phyloP scores from a whole-genome alignment of 2,329 filamentous ascomycete species.

The Scleromitrula shiraiana region DNA sequence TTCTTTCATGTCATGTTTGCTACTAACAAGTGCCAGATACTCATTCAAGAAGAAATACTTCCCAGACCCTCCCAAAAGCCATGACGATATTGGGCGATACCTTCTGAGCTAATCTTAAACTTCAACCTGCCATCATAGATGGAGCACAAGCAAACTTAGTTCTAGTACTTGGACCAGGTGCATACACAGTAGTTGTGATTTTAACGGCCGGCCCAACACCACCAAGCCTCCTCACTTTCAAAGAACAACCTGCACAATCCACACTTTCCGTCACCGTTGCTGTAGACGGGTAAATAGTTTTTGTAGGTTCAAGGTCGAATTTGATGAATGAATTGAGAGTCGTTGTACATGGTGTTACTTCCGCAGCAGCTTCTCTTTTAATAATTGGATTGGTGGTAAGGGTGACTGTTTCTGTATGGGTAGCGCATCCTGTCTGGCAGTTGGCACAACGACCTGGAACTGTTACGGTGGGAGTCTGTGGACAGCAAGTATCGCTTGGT shows the following conservation, averaged over 20 bases:
- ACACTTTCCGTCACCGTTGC: neutral
- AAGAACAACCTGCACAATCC: conserved; percentile 6
- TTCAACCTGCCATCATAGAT: too few species aligned
- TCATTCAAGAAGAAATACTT: too few species aligned
- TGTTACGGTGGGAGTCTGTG: conserved; percentile 29
- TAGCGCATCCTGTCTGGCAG: conserved; percentile 25
- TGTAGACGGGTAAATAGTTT: neutral
- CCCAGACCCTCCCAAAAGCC: too few species aligned
- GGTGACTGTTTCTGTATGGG: conserved; percentile 8
- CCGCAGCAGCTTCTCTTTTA: neutral
- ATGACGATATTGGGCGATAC: too few species aligned
- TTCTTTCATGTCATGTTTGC: too few species aligned
- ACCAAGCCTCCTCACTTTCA: neutral
- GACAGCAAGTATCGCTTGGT: conserved; percentile 33
- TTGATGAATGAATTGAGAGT: neutral
- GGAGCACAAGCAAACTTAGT: neutral
- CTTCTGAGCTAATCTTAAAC: too few species aligned
- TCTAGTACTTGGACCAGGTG: neutral
- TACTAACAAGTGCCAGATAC: too few species aligned
- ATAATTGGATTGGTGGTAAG: conserved; percentile 2
- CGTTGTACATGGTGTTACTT: neutral
- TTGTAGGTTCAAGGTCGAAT: conserved; percentile 1
- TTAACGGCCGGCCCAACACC: conserved; percentile 3
- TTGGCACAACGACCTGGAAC: conserved; percentile 21
- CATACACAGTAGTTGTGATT: conserved; percentile 1